Base-by-base conservation (phyloP, 768 basidiomycete genomes). In the Xerocomellus amylosporus region DNA sequence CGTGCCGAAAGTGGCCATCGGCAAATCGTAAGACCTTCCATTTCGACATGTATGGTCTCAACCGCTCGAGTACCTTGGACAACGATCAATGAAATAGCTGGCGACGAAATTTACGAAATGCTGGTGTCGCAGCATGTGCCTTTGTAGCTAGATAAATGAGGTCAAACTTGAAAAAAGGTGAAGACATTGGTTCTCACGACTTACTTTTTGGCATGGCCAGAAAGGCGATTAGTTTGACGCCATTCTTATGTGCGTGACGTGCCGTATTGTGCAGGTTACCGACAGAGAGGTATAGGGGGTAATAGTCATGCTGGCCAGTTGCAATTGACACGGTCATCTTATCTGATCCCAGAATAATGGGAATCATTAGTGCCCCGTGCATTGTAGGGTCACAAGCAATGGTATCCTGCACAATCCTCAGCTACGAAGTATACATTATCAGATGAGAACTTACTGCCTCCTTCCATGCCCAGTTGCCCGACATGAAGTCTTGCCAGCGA, bases 391-490 rank as follows among this genome's bases (percentile, higher is more conserved):
- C 47, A 3, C 14, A 9, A 8, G 15, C 33, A 26, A 56, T 56
- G 4, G 5, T 30, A 8, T 44, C 51, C 55, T 53, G 12, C 2
- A 12, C 8, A 31, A 28, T 19, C 8, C 5, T 12, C 5, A 43
- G 6, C 1, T 20, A 46, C 2, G 4, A 28, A 28, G 26, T 7
- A 6, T 28, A 28, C 26, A 28, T 7, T 28, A 28, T 28, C 6
- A 28, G 26, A 28, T 6, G 8, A 36, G 12, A 14, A 50, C 15
- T 1, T 46, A 56, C 55, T 0, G 20, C 50, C 22, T 51, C 7
- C 2, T 56, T 40, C 50, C 55, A 56, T 13, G 46, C 55, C 55
- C 55, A 56, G 17, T 56, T 46, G 17, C 26, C 45, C 3, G 31
- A 33, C 31, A 33, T 33, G 12, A 33, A 33, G 31, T 33, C 13